Evolutionary conservation across 805 yeast genomes (phyloP).

Genomic region (Yarrowia porcina): DNA sequence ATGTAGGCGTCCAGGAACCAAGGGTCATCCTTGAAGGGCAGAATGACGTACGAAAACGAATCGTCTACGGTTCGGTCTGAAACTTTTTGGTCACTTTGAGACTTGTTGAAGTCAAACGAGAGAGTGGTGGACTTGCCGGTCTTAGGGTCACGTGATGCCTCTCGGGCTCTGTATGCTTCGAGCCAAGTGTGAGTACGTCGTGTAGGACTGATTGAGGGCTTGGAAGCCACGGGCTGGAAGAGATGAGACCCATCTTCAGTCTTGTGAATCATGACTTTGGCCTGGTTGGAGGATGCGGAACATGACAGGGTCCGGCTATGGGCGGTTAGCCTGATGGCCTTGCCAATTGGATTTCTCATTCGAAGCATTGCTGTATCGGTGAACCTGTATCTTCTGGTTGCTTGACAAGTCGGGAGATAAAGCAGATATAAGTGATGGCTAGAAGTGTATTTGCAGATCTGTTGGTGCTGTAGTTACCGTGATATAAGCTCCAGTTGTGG

Average conservation of each 20-base stretch:
- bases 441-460: not conserved
- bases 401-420: too few species aligned
- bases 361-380: not conserved
- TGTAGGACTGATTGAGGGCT: conserved; percentile 40
- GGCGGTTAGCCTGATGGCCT: not conserved
- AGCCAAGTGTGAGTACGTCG: conserved; percentile 70
- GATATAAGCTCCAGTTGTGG: not conserved
- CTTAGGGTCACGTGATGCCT: conserved; percentile 58
- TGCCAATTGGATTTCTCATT: not conserved
- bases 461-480: too few species aligned
- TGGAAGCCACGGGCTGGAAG: conserved; percentile 39
- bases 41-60: conserved; percentile 48
- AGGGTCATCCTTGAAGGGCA: conserved; percentile 82
- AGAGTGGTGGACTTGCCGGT: conserved; percentile 52
- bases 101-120: conserved; percentile 37
- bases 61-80: conserved; percentile 73
- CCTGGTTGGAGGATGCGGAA: not conserved
- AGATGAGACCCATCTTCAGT: conserved; percentile 28
- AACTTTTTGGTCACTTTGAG: conserved; percentile 68
- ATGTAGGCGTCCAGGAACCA: conserved; percentile 84
- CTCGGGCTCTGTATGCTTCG: conserved; percentile 73
- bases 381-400: not conserved
- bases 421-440: too few species aligned
- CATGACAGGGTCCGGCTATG: conserved; percentile 5
- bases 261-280: conserved; percentile 20